A percentile compares a stretch with the other conserved stretches of the same genome.
These are phyloP conservation scores for Quercus lobata DNA, from an alignment of 331 rosid species.

Conservation along the genomic window DNA sequence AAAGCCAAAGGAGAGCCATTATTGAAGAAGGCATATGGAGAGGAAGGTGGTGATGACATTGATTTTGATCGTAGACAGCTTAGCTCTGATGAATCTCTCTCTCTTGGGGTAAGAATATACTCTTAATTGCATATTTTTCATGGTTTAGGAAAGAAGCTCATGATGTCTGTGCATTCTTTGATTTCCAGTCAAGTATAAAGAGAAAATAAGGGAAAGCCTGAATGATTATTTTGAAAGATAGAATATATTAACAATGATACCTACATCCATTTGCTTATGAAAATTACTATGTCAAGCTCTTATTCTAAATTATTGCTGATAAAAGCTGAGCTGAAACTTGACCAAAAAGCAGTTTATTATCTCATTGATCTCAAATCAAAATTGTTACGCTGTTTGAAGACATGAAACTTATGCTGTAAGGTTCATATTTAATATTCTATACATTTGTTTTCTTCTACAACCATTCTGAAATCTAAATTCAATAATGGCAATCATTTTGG, in stretches of 20 bases:
- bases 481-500: conserved; percentile 16
- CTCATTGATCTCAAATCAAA: not conserved
- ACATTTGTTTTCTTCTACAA: not conserved
- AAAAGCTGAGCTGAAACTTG: not conserved
- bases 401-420: not conserved
- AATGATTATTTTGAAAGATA: not conserved
- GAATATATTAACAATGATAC: too few species aligned
- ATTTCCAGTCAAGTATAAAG: not conserved
- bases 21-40: conserved; percentile 88
- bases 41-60: conserved; percentile 99
- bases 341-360: not conserved
- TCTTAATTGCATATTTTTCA: conserved; percentile 4
- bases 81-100: conserved; percentile 84
- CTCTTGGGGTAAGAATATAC: conserved; percentile 56
- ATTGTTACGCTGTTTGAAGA: not conserved
- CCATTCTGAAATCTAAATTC: conserved; percentile 11
- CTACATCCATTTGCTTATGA: not conserved
- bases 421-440: not conserved
- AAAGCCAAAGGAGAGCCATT: conserved; percentile 95
- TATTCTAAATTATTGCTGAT: not conserved
- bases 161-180: not conserved
- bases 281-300: not conserved
- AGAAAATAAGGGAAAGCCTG: not conserved
- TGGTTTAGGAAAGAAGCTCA: conserved; percentile 1
- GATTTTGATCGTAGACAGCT: conserved; percentile 96